Evolutionary conservation across 139 green algal species (phyloP), one percentile per base, ranked within the genome.

Genomic region (Diplosphaera chodatii): DNA sequence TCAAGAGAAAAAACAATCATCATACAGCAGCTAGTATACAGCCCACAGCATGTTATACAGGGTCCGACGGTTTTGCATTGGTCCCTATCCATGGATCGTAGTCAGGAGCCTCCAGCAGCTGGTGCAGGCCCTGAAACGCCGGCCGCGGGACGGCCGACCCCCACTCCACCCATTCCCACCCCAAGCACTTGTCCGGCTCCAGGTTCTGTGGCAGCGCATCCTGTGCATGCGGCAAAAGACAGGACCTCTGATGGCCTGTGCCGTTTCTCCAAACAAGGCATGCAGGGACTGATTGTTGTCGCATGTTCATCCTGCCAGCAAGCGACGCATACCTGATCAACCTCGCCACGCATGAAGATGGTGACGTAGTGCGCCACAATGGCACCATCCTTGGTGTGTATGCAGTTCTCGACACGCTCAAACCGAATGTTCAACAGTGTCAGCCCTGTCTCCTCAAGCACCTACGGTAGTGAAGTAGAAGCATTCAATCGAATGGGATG

Each of bases 291-390:
- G n/a, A n/a, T n/a, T n/a, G n/a, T n/a, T n/a, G n/a, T n/a, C n/a
- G n/a, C n/a, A n/a, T n/a, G n/a, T n/a, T n/a, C n/a, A n/a, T n/a
- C n/a, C n/a, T n/a, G n/a, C n/a, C n/a, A n/a, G n/a, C n/a, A n/a
- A n/a, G n/a, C n/a, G n/a, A n/a, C n/a, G 13, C 18, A 25, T 18
- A 80, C 80, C 31, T 67, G n/a, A 5, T 67, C 41, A 34, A 85
- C 80, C 6, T 81, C 29, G 1, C 55, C 69, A 0, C 66, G 41
- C 72, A 86, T 82, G 66, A 91, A 91, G 0, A 89, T 68, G 1
- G 83, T 87, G 4, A 91, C 81, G 32, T 88, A 87, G 66, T 90
- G 85, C 6, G 48, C 66, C 0, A 25, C 18, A 59, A 25, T 25
- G 22, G 22, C 25, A 18, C 48, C 48, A 18, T 68, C 62, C 20